phyloP scores from a whole-genome alignment of 179 eudicot genomes.

The Beta lomatogona region DNA sequence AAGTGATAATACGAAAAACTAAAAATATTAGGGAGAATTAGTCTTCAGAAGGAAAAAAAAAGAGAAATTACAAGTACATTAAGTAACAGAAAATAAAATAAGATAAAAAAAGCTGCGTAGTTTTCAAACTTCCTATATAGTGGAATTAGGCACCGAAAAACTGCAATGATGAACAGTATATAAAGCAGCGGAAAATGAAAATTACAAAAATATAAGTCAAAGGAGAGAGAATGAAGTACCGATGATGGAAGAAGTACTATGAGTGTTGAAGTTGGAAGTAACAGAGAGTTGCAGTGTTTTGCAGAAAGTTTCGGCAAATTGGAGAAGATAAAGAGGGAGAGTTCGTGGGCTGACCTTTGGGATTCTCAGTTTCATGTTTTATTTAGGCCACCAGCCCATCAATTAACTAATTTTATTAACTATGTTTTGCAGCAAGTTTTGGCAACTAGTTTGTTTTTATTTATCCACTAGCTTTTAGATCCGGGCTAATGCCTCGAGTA shows the following conservation, averaged over 20 bases:
- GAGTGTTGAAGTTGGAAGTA: background rate
- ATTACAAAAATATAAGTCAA: background rate
- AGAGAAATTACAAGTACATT: background rate
- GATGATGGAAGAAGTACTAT: no score
- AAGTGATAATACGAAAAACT: no score
- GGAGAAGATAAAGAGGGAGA: background rate
- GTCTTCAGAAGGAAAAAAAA: background rate
- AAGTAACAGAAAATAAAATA: background rate
- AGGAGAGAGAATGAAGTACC: background rate
- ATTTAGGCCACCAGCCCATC: background rate
- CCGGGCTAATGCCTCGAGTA: no score
- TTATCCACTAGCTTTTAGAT: no score
- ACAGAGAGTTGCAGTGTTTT: constrained; percentile 8
- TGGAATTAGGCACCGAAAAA: background rate
- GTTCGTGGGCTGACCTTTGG: background rate
- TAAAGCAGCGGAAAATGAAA: background rate
- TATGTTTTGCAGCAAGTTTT: no score
- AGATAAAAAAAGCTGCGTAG: no score
- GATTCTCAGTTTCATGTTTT: background rate
- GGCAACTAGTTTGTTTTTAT: no score
- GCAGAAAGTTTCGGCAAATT: background rate
- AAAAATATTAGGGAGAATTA: background rate
- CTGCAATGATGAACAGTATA: background rate
- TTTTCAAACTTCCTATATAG: no score
- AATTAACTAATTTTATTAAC: no score